phyloP scores from a whole-genome alignment of 768 basidiomycete species.

The Lentinus tigrinus region DNA sequence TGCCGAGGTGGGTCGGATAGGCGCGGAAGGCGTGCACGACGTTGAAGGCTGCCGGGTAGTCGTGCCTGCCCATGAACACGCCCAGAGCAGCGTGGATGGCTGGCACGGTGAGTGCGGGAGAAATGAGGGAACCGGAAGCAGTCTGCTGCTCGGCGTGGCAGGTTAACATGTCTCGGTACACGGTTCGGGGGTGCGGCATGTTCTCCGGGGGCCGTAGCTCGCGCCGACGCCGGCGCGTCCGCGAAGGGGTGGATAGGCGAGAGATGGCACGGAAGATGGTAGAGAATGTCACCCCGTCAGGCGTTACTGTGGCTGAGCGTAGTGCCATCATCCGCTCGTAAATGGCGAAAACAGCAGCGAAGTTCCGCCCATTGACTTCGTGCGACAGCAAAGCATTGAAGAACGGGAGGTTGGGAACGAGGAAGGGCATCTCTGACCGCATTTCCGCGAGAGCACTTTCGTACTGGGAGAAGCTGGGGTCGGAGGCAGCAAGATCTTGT shows the following conservation, averaged over 20 bases:
- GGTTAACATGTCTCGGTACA: conserved; percentile 46
- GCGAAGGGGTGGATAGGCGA: conserved; percentile 12
- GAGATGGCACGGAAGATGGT: conserved; percentile 38
- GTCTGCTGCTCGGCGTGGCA: conserved; percentile 27
- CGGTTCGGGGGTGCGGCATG: conserved; percentile 36
- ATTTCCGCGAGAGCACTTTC: conserved; percentile 34
- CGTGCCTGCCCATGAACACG: conserved; percentile 42
- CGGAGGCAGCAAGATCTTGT: conserved; percentile 31
- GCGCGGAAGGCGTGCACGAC: conserved; percentile 30
- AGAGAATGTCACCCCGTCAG: conserved; percentile 45
- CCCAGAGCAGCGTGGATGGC: conserved; percentile 44
- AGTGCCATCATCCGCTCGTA: conserved; percentile 41
- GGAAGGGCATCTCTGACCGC: conserved; percentile 30
- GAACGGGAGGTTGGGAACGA: conserved; percentile 38
- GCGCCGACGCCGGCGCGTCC: conserved; percentile 21
- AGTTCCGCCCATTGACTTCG: conserved; percentile 33
- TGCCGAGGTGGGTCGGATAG: conserved; percentile 3
- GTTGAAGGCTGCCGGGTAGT: conserved; percentile 49
- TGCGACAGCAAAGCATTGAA: conserved; percentile 49
- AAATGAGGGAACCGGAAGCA: conserved; percentile 13
- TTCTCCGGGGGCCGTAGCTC: conserved; percentile 12
- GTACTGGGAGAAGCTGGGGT: conserved; percentile 24
- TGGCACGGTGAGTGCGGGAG: conserved; percentile 15
- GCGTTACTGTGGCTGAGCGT: conserved; percentile 32
- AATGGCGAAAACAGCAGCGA: conserved; percentile 40